Conservation (phyloP, 352 stramenopile genomes). For the Blastocystis sp. region DNA sequence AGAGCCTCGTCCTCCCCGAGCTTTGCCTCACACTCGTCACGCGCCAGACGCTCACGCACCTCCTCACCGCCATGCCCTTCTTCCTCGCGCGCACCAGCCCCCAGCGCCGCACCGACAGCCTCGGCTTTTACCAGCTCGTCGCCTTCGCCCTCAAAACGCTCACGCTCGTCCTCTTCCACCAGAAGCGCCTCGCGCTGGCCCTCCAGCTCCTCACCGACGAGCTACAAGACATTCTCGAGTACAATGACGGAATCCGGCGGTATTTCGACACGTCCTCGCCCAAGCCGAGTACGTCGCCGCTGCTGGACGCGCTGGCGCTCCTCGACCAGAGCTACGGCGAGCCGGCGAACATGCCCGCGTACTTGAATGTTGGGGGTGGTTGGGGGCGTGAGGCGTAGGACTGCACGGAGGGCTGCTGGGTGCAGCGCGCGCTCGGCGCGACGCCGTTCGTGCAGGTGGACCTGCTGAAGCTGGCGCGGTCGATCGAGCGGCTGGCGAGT, state of each 20-base stretch:
- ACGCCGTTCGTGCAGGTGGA: conserved; percentile 43
- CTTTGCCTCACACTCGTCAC: conserved; percentile 22
- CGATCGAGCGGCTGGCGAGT: background rate
- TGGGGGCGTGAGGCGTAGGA: background rate
- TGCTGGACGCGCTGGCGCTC: conserved; percentile 17
- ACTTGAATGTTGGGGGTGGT: conserved; percentile 23
- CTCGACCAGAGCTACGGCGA: conserved; percentile 28
- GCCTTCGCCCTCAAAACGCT: background rate
- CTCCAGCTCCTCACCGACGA: conserved; percentile 7
- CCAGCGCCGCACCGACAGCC: background rate
- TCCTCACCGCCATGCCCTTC: conserved; percentile 16
- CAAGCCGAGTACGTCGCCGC: conserved; percentile 7
- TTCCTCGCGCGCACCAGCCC: background rate
- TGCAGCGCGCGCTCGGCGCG: conserved; percentile 27
- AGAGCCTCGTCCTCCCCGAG: background rate
- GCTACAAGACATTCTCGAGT: conserved; percentile 21
- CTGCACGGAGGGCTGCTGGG: conserved; percentile 17
- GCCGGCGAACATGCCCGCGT: conserved; percentile 29
- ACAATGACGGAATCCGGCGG: background rate
- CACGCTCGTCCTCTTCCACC: conserved; percentile 12
- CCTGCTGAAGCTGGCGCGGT: conserved; percentile 9
- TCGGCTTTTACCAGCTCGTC: background rate
- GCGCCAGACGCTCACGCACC: background rate
- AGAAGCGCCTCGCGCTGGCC: conserved; percentile 39
- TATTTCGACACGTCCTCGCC: background rate